Percentiles rank a stretch among this genome's conserved stretches.
Evolutionary conservation across 139 green algal genomes (phyloP).

Genomic region (Coelastrella sp.): DNA sequence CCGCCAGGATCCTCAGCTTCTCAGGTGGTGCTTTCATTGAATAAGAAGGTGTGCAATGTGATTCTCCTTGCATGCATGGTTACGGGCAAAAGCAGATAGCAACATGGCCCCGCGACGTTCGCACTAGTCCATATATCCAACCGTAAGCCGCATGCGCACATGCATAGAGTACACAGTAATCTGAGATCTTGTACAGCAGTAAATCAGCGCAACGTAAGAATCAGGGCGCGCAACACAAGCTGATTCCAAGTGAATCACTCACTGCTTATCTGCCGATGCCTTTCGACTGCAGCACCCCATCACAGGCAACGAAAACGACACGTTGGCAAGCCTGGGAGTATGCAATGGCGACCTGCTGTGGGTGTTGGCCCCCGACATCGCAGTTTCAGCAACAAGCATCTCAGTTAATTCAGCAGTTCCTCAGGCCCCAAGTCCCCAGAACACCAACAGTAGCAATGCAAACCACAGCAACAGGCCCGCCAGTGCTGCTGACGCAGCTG

Average conservation of each 20-base stretch:
- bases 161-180: neutral
- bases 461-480: neutral
- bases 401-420: neutral
- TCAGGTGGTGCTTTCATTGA: neutral
- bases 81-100: neutral
- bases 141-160: neutral
- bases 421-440: neutral
- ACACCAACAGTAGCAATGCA: neutral
- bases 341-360: constrained; percentile 25
- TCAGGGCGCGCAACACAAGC: neutral
- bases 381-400: constrained; percentile 10
- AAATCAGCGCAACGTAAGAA: neutral
- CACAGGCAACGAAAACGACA: neutral
- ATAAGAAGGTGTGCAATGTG: neutral
- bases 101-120: neutral
- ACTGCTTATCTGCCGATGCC: neutral
- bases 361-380: neutral
- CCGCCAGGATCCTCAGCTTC: neutral
- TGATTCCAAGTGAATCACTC: neutral
- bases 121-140: neutral
- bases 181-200: neutral
- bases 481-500: neutral
- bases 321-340: neutral
- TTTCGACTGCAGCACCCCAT: neutral
- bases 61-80: neutral